Percentiles rank a stretch among this genome's conserved stretches.
phyloP scores from a whole-genome alignment of 176 grass and related monocot genomes.

The Oryza glaberrima region DNA sequence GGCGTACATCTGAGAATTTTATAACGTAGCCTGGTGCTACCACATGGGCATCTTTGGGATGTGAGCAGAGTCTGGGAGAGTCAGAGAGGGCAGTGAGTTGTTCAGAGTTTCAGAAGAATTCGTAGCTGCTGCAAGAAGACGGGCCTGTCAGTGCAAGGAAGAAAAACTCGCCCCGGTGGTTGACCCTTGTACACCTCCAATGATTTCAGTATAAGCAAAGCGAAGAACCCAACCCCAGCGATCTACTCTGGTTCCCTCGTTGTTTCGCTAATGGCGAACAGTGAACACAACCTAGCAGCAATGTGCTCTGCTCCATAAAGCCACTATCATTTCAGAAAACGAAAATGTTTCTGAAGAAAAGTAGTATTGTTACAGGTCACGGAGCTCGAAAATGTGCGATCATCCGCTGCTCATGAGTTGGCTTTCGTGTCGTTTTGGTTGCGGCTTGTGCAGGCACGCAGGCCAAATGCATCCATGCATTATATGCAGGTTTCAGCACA shows the following conservation, averaged over 20 bases:
- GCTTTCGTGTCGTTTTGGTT: conserved; percentile 31
- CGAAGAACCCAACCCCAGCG: not conserved
- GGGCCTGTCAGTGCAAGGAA: conserved; percentile 29
- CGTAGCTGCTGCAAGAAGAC: conserved; percentile 18
- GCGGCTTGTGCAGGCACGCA: not conserved
- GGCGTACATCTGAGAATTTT: not conserved
- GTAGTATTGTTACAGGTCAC: conserved; percentile 9
- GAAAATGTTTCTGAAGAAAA: conserved; percentile 11
- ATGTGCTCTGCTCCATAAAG: not conserved
- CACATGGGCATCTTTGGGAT: conserved; percentile 41
- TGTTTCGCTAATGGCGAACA: not conserved
- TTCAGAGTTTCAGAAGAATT: conserved; percentile 8
- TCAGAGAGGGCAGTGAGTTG: not conserved
- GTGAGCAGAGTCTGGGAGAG: conserved; percentile 21
- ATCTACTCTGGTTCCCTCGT: not conserved
- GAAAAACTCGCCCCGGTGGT: conserved; percentile 15
- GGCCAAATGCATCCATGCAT: not conserved
- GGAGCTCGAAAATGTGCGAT: not conserved
- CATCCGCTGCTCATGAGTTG: conserved; percentile 39
- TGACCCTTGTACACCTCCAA: conserved; percentile 45
- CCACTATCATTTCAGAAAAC: not conserved
- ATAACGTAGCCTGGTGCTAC: not conserved
- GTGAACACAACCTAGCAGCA: not conserved
- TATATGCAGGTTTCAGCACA: conserved; percentile 12
- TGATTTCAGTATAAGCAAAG: not conserved